Evolutionary conservation across 495 filamentous ascomycete species (phyloP), one percentile per base, ranked within the genome.

Genomic region (Hypoxylon lienhwacheense): DNA sequence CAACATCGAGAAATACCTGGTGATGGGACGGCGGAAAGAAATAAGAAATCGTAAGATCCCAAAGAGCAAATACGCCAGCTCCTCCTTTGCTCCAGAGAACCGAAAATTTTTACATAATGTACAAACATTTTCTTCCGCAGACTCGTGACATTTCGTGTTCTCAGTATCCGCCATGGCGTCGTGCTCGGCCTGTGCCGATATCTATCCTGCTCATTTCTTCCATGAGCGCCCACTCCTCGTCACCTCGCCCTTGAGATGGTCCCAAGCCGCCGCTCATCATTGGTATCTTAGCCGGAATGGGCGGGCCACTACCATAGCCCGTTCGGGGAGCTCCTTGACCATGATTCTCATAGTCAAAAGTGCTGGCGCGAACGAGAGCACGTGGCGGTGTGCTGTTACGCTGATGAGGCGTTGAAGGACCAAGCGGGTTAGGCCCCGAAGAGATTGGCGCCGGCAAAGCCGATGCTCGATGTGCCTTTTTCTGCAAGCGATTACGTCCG

Each of bases 121-220:
- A 61, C 58, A 61, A n/a, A 61, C 58, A 52, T 29, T 47, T 51
- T 25, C 45, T 41, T 12, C 39, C 26, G 7, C 29, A 21, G 31
- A 55, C 42, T 55, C 47, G 51, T 61, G 19, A 55, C 52, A 5
- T 7, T 37, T 55, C 47, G 36, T 55, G 17, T 55, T 20, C 41
- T 61, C 48, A 70, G 40, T 69, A 71, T 24, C 65, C 37, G 7
- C 59, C 51, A 31, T 67, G 54, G 6, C 68, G 62, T 53, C 68
- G 63, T 39, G 66, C 57, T 25, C 75, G 58, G 3, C 77, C 79
- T n/a, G 70, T 70, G 17, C 89, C 90, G 52, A 96, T 87, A 70
- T 96, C 88, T 56, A 96, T 95, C 21, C 76, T 81, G 53, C 80
- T 82, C 69, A 96, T 77, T 70, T 96, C 90, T 47, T 89, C 81